Evolutionary conservation across 306 rosid genomes (phyloP), one percentile per base, ranked within the genome.

Genomic region (Gleditsia sinensis): DNA sequence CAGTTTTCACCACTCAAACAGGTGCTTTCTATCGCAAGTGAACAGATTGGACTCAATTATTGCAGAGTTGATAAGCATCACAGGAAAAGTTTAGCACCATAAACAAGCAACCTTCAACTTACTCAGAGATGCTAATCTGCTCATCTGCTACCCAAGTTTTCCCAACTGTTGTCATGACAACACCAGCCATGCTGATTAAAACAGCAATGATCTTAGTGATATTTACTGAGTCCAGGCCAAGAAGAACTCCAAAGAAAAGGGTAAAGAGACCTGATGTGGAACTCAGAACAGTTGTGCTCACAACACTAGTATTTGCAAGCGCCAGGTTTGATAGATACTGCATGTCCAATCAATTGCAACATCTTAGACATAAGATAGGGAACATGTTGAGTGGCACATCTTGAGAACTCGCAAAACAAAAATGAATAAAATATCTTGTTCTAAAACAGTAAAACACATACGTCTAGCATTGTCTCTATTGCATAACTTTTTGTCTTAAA

Each of bases 301-400:
- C 89, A 28, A 91, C 94, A 59, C 94, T 91, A 9, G 92, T 91
- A 69, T 91, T 87, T 39, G 86, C 91, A 56, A 91, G 87, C 20
- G 94, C 94, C 51, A 90, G 82, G 76, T 82, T 87, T 6, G 94
- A 85, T 67, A 87, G 69, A 77, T 91, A 91, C 94, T 89, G 89
- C 83, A 69, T 19, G 7, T 53, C 33, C 71, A 80, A 77, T 61
- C 58, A 43, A 60, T 66, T 55, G n/a, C 49, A 67, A 48, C 27
- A 25, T 8, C 27, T 32, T 56, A 25, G 17, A 39, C 25, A 62
- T 50, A 27, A 66, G 43, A 42, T 45, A 14, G 23, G 64, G 28
- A 81, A 50, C 36, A 53, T 20, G 2, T 46, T n/a, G 46, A 66
- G n/a, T 69, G n/a, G 14, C 27, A 33, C 30, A 58, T 59, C 56